These are phyloP conservation scores for Eucalyptus paniculata DNA, from an alignment of 345 rosid genomes.

Conservation along the genomic window DNA sequence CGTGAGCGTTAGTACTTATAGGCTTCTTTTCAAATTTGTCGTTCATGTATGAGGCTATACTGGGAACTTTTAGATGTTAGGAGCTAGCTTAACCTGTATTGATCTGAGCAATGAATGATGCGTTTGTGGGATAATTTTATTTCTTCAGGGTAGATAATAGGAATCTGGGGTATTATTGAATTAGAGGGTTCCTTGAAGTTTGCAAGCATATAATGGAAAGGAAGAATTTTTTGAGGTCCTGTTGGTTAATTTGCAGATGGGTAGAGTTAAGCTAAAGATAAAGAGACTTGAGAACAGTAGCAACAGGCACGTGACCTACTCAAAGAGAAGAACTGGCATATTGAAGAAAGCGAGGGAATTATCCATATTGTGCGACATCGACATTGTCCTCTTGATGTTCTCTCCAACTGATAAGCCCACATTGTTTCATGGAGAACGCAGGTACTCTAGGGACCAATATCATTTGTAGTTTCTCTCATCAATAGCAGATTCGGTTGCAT, in stretches of 20 bases:
- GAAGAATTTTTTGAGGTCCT: background rate
- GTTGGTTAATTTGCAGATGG: conserved; percentile 39
- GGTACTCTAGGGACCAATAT: conserved; percentile 16
- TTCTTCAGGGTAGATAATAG: background rate
- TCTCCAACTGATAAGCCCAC: conserved; percentile 77
- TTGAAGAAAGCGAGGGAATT: conserved; percentile 88
- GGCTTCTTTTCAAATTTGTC: background rate
- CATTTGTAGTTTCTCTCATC: background rate
- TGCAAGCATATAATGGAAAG: background rate
- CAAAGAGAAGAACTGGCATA: conserved; percentile 76
- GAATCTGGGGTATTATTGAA: background rate
- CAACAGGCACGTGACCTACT: conserved; percentile 70
- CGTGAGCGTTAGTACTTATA: background rate
- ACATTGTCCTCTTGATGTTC: conserved; percentile 79
- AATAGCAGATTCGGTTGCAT: background rate
- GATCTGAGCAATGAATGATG: background rate
- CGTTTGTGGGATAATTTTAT: background rate
- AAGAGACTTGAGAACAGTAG: conserved; percentile 71
- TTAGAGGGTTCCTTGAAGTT: background rate
- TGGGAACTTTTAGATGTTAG: background rate
- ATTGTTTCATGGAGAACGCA: conserved; percentile 59
- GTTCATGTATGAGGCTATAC: background rate
- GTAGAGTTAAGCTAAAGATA: conserved; percentile 81
- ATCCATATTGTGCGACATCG: conserved; percentile 77
- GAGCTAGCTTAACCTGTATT: background rate